Base-by-base conservation (phyloP, 345 rosid species). In the Acer yangbiense region DNA sequence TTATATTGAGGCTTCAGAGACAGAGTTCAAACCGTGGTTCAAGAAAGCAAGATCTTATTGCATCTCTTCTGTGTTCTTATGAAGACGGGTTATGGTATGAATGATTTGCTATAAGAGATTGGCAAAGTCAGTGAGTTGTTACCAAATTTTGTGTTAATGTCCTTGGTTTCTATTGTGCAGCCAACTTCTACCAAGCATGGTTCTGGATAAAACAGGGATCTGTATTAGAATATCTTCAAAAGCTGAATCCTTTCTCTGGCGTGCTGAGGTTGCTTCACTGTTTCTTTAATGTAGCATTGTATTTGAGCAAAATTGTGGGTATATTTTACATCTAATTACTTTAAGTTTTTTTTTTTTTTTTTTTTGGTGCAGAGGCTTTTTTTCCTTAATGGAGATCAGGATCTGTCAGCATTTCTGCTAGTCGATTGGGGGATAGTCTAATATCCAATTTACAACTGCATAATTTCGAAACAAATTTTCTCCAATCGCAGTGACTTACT, bases 321-420 rank as follows among this genome's bases (percentile, higher is more conserved):
- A 52, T 78, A 73, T 23, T 52, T 46, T 60, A 21, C 14, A 65
- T 71, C 25, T 46, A 69, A 27, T 39, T 20, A 48, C 54, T 48
- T n/a, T 46, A 20, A 18, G 65, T 9, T 71, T 21, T 70, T 62
- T 73, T 9, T 0, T n/a, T n/a, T n/a, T n/a, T n/a, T 61, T 73
- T 9, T 68, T 75, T 74, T 72, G 71, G 23, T 86, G 89, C 95
- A 95, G 99, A 88, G 98, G 76, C 94, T 92, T 79, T 93, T 95
- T 88, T 95, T 95, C 82, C 89, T 95, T 78, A 93, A 92, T 72
- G 98, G 97, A 80, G 96, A 90, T 71, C 97, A 93, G 83, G 91
- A 94, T 86, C 81, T 92, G 52, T 90, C 97, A 52, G 83, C 93
- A 29, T 95, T 95, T 87, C 85, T 95, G 82, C 83, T 93, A 29